Base-by-base conservation (phyloP, 805 yeast genomes). In the Barnettozyma wickerhamii region DNA sequence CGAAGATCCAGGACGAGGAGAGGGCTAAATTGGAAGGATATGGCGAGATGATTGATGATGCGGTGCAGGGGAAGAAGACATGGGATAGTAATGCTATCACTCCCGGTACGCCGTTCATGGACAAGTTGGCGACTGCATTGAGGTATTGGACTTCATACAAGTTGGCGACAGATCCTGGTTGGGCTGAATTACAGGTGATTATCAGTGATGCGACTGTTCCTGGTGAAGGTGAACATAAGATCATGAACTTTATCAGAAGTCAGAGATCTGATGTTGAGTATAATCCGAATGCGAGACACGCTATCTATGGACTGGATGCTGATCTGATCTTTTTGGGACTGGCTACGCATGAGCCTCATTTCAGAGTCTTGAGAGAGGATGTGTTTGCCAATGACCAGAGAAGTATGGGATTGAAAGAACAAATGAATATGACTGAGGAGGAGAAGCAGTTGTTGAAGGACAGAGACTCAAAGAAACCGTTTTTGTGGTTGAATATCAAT, bases 141-240 rank as follows among this genome's bases (percentile, higher is more conserved):
- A 84, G 86, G 54, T 91, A 87, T 62, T 91, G 84, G 64, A 83
- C 91, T 54, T 87, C 87, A 59, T 83, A 87, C 52, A 91, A 91
- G 60, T 80, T 90, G 30, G 75, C 95, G 3, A 83, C 84, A 38
- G 98, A 91, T 58, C 68, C 90, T 10, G 77, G 80, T 40, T 91
- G 98, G 98, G 83, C 84, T 49, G 74, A 76, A 38, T 71, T 87
- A 38, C 75, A 84, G 40, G 74, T 91, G 45, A 71, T 91, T 23
- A 72, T 91, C 46, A 83, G 93, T 40, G 98, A 96, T 28, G 96
- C 88, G 55, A 96, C 90, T 62, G 97, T 87, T 15, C 98, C 98
- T 4, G 98, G 98, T 52, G 98, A 91, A 70, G 98, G 98, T 65
- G 98, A 91, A 66, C 98, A 91, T 66, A 91, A 91, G 59, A 89